phyloP scores from a whole-genome alignment of 257 asterid species.

The Orobanche coerulescens region DNA sequence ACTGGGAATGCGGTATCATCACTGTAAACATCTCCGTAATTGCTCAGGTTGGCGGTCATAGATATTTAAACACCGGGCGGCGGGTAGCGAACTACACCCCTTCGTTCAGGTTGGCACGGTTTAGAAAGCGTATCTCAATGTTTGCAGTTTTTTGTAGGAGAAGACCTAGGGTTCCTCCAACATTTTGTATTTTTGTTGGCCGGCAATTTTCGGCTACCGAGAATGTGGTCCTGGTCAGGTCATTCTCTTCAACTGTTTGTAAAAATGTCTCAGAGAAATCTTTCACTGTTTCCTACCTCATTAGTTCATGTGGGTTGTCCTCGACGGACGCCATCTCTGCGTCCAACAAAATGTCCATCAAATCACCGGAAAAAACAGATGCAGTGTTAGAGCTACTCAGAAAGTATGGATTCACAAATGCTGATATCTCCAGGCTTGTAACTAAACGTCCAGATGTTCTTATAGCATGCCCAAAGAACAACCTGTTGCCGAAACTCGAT shows the following conservation, averaged over 20 bases:
- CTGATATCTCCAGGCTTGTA: constrained; percentile 7
- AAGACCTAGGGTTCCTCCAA: not conserved
- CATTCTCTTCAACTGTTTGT: not conserved
- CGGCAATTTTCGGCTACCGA: not conserved
- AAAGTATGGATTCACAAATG: constrained; percentile 22
- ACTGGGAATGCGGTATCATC: no score
- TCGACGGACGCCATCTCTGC: not conserved
- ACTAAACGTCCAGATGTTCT: constrained; percentile 1
- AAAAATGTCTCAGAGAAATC: not conserved
- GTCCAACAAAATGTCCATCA: not conserved
- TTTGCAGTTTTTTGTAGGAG: constrained; percentile 8
- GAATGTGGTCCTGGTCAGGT: not conserved
- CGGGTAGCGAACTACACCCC: no score
- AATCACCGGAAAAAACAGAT: not conserved
- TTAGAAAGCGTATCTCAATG: no score
- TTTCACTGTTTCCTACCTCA: not conserved
- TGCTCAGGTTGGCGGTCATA: no score
- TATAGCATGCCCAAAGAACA: not conserved
- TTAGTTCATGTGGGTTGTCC: not conserved
- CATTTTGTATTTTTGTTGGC: not conserved
- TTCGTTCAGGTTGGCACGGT: no score
- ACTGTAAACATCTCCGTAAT: no score
- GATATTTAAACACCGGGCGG: no score
- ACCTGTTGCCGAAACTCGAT: not conserved
- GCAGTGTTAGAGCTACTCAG: constrained; percentile 12